Evolutionary conservation across 768 basidiomycete species (phyloP).

Genomic region (Cystofilobasidium capitatum): DNA sequence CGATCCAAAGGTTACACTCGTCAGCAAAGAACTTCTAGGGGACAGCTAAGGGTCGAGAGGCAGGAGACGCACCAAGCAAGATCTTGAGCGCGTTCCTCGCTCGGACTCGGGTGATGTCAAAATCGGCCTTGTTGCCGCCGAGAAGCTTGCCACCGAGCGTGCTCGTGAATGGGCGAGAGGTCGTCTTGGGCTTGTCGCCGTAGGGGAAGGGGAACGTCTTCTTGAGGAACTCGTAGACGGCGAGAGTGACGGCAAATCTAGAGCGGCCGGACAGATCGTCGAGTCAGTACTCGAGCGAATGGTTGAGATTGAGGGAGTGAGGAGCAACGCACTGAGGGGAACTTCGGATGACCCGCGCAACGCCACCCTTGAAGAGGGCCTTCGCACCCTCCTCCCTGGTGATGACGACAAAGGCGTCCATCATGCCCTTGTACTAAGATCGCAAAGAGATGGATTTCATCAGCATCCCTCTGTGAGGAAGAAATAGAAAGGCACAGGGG

Average conservation of each 20-base stretch:
- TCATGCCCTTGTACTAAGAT: slow-evolving; percentile 63
- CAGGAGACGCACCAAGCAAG: slow-evolving; percentile 46
- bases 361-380: slow-evolving; percentile 85
- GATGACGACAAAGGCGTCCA: slow-evolving; percentile 83
- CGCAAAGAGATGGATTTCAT: not conserved
- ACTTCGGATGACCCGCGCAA: slow-evolving; percentile 74
- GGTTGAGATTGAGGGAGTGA: not conserved
- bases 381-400: slow-evolving; percentile 49
- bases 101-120: slow-evolving; percentile 75
- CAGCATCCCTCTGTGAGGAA: not conserved
- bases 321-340: slow-evolving; percentile 50
- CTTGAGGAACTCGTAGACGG: slow-evolving; percentile 45
- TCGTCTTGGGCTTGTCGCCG: slow-evolving; percentile 42
- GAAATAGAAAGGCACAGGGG: not conserved
- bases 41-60: not conserved
- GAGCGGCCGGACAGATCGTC: slow-evolving; percentile 32
- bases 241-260: slow-evolving; percentile 84
- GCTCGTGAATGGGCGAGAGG: slow-evolving; percentile 53
- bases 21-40: not conserved
- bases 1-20: not conserved
- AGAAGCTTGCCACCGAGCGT: slow-evolving; percentile 29
- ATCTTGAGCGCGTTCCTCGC: slow-evolving; percentile 94
- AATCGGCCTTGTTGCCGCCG: slow-evolving; percentile 44
- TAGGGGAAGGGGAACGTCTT: slow-evolving; percentile 53
- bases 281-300: not conserved